Evolutionary conservation across 352 stramenopile genomes (phyloP).

Genomic region (Phytopythium mirpurense): DNA sequence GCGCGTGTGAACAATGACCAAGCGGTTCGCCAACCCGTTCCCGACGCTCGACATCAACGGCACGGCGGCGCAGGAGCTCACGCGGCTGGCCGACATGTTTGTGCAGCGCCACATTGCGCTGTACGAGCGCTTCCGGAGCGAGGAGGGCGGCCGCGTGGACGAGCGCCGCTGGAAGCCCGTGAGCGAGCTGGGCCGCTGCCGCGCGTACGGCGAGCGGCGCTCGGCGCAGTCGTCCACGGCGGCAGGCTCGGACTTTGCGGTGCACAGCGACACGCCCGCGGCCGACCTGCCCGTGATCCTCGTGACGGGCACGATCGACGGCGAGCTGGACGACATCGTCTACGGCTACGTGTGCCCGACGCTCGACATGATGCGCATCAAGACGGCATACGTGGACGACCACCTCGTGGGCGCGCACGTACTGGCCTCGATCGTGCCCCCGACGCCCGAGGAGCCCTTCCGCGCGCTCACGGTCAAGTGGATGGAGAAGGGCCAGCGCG

Average conservation of each 20-base stretch:
- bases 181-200: constrained; percentile 29
- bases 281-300: constrained; percentile 20
- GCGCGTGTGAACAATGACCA: too few species aligned
- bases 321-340: constrained; percentile 39
- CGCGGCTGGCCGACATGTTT: constrained; percentile 24
- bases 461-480: constrained; percentile 38
- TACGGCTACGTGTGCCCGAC: constrained; percentile 33
- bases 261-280: constrained; percentile 18
- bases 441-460: constrained; percentile 31
- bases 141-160: constrained; percentile 27
- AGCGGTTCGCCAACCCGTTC: constrained; percentile 41
- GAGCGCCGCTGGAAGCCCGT: constrained; percentile 32
- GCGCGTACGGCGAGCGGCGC: constrained; percentile 31
- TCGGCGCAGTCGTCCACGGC: constrained; percentile 18
- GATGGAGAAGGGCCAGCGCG: constrained; percentile 32
- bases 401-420: constrained; percentile 34
- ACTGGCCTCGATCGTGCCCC: constrained; percentile 26
- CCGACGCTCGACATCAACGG: constrained; percentile 21
- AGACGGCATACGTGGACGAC: constrained; percentile 40
- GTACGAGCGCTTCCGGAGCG: constrained; percentile 34
- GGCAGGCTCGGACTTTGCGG: constrained; percentile 15
- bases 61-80: constrained; percentile 19
- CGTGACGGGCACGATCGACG: constrained; percentile 29
- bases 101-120: constrained; percentile 32
- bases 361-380: constrained; percentile 31